These are phyloP conservation scores for Juglanconis oblonga DNA, from an alignment of 2,329 filamentous ascomycete genomes.

Conservation along the genomic window DNA sequence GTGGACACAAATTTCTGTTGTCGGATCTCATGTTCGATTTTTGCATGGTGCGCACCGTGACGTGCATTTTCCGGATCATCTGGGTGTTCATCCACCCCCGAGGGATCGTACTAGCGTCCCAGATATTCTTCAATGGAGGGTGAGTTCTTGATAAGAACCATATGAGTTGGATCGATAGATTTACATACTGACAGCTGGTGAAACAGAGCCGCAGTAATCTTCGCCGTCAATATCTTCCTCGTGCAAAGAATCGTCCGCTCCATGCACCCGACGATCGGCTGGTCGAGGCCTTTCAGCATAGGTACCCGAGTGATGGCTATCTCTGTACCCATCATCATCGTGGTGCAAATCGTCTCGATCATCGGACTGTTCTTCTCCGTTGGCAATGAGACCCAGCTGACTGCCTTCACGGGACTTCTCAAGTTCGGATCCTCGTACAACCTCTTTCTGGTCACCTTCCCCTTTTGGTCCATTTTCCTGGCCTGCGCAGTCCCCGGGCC, in stretches of 20 bases:
- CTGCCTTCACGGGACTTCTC: constrained; percentile 17
- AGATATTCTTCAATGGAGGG: constrained; percentile 35
- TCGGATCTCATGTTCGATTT: constrained; percentile 36
- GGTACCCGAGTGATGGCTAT: constrained; percentile 23
- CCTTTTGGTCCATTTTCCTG: constrained; percentile 23
- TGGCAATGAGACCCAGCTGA: constrained; percentile 18
- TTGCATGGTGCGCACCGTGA: constrained; percentile 32
- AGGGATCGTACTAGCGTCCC: constrained; percentile 31
- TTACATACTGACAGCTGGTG: background rate
- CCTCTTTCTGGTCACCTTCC: constrained; percentile 22
- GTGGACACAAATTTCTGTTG: constrained; percentile 36
- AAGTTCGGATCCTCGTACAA: constrained; percentile 23
- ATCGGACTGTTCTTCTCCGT: constrained; percentile 26
- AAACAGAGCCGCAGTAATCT: constrained; percentile 31
- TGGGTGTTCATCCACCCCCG: constrained; percentile 29
- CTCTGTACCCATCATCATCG: constrained; percentile 26
- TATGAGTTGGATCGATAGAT: background rate
- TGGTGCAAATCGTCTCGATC: constrained; percentile 30
- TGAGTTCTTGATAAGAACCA: constrained; percentile 14
- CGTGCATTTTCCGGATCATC: constrained; percentile 33
- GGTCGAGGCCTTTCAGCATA: constrained; percentile 28
- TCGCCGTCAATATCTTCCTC: constrained; percentile 37
- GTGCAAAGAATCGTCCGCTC: constrained; percentile 37
- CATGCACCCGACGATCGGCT: constrained; percentile 34
- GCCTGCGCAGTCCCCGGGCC: constrained; percentile 27